These are phyloP conservation scores for Tylopilus balloui DNA, from an alignment of 768 basidiomycete genomes.

Conservation along the genomic window DNA sequence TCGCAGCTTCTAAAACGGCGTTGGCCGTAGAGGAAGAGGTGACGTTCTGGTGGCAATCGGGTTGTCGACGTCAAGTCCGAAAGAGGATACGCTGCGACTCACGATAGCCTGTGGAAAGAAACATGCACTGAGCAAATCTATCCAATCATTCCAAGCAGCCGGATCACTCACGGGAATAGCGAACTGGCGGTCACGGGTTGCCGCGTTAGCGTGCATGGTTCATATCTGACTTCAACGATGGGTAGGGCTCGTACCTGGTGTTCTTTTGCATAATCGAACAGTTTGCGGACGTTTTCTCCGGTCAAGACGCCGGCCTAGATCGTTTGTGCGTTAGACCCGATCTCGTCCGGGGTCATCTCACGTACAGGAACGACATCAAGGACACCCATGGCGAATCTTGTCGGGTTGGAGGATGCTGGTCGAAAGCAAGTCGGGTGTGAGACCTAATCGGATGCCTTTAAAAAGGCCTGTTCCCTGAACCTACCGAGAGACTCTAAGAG, in stretches of 20 bases:
- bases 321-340: slow-evolving; percentile 4
- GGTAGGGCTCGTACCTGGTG: slow-evolving; percentile 73
- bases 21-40: slow-evolving; percentile 96
- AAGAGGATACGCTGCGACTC: slow-evolving; percentile 31
- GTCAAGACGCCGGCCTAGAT: slow-evolving; percentile 87
- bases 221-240: neutral
- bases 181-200: neutral
- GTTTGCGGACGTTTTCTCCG: slow-evolving; percentile 89
- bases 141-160: neutral
- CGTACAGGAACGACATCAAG: slow-evolving; percentile 82
- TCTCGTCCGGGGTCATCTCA: slow-evolving; percentile 7
- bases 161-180: neutral
- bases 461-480: no score
- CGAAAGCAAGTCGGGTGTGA: neutral
- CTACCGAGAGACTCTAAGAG: no score
- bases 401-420: slow-evolving; percentile 5
- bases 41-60: slow-evolving; percentile 60
- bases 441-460: neutral
- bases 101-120: slow-evolving; percentile 61
- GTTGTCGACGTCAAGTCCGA: neutral
- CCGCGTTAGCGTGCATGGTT: slow-evolving; percentile 2
- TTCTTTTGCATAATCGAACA: slow-evolving; percentile 91
- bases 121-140: neutral
- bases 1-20: slow-evolving; percentile 92
- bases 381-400: slow-evolving; percentile 54